Conservation (phyloP, 2,329 filamentous ascomycete species). For the Orbilia blumenaviensis region DNA sequence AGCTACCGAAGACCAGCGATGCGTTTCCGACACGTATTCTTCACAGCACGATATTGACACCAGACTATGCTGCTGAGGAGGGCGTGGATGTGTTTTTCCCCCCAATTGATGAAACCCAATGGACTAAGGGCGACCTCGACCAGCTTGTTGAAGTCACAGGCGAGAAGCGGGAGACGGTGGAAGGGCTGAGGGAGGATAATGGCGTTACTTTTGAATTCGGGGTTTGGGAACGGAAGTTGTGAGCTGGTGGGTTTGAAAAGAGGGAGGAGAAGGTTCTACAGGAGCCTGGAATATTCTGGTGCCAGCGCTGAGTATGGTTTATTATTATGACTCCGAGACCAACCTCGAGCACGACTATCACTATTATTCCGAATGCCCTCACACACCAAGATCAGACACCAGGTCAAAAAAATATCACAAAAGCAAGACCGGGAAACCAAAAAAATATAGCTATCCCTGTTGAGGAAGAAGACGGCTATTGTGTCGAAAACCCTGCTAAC, state of each 20-base stretch:
- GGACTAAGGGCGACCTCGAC: conserved; percentile 67
- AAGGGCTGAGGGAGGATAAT: conserved; percentile 70
- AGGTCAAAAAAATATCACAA: too few species aligned
- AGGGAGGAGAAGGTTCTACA: neutral
- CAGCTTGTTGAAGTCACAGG: conserved; percentile 73
- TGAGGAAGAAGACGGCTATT: too few species aligned
- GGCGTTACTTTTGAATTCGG: conserved; percentile 75
- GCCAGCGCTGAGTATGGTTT: too few species aligned
- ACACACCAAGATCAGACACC: too few species aligned
- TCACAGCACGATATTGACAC: conserved; percentile 74
- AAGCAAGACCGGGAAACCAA: too few species aligned
- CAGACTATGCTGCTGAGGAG: conserved; percentile 68
- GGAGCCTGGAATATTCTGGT: neutral
- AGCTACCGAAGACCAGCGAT: conserved; percentile 62
- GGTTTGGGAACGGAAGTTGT: conserved; percentile 71
- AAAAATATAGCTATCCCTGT: too few species aligned
- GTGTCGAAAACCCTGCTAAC: too few species aligned
- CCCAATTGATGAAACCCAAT: conserved; percentile 65
- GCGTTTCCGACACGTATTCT: conserved; percentile 66
- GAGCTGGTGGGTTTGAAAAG: conserved; percentile 48
- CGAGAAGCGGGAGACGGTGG: conserved; percentile 66
- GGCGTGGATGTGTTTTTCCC: conserved; percentile 74
- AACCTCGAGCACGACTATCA: too few species aligned
- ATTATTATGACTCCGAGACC: too few species aligned
- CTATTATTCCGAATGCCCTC: too few species aligned